Evolutionary conservation across 140 eudicot genomes (phyloP), one percentile per base, ranked within the genome.

Genomic region (Stevia rebaudiana): DNA sequence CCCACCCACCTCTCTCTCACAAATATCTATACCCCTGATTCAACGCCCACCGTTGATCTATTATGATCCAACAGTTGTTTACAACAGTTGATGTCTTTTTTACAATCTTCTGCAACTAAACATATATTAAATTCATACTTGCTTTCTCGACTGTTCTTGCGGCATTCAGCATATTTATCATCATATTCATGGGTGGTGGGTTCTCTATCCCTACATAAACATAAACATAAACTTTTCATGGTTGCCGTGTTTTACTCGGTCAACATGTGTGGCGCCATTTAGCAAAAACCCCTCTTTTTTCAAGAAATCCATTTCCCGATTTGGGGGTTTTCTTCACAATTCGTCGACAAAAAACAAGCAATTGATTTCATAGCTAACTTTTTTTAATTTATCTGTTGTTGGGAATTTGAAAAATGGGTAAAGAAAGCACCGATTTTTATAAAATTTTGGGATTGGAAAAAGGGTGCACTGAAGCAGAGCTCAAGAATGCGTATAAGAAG

Each of bases 401-500:
- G 56, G 9, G 15, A n/a, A n/a, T 46, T 46, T 19, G 37, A 19
- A 57, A 68, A 71, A 86, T 86, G 95, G 90, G 77, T 5, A 76
- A 65, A 5, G 64, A 67, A 50, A 71, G 43, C 61, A 30, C 2
- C 36, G 90, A 82, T 90, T 86, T 81, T 71, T 90, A 90, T 65
- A 37, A 77, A 10, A 84, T 90, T 65, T 74, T 90, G 72, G 97
- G 95, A n/a, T 61, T 90, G 76, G 74, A 77, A 58, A 90, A 84
- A 58, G 91, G 83, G 36, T 90, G 97, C 74, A 71, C 80, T 3
- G 71, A 77, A 4, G 55, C 79, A 9, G 95, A 90, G 67, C 94
- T 87, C 58, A 84, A 66, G 76, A 76, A 57, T 72, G 94, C 97
- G 61, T 90, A 90, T 82, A 87, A 82, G 86, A 90, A 87, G 74